Base-by-base conservation (phyloP, 495 filamentous ascomycete species). In the Tuber magnatum region DNA sequence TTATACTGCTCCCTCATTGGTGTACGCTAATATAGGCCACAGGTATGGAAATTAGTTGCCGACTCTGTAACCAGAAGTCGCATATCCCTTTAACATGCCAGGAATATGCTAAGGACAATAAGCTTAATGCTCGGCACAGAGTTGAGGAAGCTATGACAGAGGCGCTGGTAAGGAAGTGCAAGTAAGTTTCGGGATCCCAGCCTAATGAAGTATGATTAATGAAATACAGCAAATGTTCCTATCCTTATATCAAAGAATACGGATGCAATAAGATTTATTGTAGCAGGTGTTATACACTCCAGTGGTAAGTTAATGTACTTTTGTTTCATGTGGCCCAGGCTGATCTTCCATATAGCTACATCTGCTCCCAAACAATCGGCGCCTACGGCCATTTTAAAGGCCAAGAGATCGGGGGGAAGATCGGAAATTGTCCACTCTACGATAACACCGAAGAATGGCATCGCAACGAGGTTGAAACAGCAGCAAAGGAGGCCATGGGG, bases 221-320 rank as follows among this genome's bases (percentile, higher is more conserved):
- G 46, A 22, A 28, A 41, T 65, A 24, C 28, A 82, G 80, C 61
- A 82, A 82, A 87, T 90, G 90, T 80, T 76, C 83, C 20, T 87
- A 86, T 14, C 85, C 88, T 0, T 93, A 91, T 79, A 85, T 96
- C 81, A 97, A 96, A 81, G 87, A 90, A 74, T 83, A 85, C 44
- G 93, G 93, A 16, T 97, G 93, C 85, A 97, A 97, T 83, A 96
- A 94, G 84, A 91, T 97, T 85, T 86, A 80, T 0, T 97, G 93
- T 78, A 84, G 85, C 1, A 85, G 85, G 24, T 94, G 92, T 77
- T 28, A 73, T 6, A 89, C 89, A 46, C 68, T 87, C 1, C 91
- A 92, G 82, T 92, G 81, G 86, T 87, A 83, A 83, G 80, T 73
- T 24, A 14, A 39, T 68, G 51, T 41, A 44, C 75, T 71, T 32